Conservation (phyloP, 352 stramenopile species). For the Globisporangium ultimum region DNA sequence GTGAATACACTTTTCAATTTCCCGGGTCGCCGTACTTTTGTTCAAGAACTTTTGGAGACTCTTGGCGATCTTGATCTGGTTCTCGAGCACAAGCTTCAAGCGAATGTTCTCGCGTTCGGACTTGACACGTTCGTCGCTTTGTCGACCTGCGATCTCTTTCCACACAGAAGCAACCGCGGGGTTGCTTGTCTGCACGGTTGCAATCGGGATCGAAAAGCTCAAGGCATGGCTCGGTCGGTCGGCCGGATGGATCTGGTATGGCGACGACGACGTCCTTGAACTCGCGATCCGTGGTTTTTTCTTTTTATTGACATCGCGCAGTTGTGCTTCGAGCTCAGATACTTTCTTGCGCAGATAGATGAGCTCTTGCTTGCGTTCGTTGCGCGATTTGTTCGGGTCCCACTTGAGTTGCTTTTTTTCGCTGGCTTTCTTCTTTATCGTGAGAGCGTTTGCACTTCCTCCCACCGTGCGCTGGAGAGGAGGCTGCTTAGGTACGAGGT, state of each 20-base stretch:
- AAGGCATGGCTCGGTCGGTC: no score
- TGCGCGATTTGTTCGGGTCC: conserved; percentile 3
- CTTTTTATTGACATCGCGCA: conserved; percentile 3
- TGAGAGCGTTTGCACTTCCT: background rate
- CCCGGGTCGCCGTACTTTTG: conserved; percentile 7
- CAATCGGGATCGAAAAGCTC: no score
- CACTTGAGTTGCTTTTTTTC: background rate
- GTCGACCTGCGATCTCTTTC: background rate
- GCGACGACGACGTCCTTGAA: no score
- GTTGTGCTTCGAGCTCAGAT: conserved; percentile 29
- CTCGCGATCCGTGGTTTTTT: background rate
- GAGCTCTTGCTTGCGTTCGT: conserved; percentile 32
- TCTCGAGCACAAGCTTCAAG: conserved; percentile 30
- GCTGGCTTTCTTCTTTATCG: background rate
- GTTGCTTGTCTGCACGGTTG: background rate
- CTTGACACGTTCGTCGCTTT: background rate
- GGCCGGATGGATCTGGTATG: no score
- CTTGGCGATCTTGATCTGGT: conserved; percentile 38
- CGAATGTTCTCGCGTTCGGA: conserved; percentile 32
- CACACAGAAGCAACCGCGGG: background rate
- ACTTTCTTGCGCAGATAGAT: conserved; percentile 37
- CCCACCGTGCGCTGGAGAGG: no score
- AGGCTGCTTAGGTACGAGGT: no score
- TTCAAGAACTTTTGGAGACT: conserved; percentile 35
- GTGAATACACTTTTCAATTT: background rate